A percentile compares a stretch with the other conserved stretches of the same genome.
Conservation (phyloP, 2,329 filamentous ascomycete species). For the Chaetothyriales sp. region DNA sequence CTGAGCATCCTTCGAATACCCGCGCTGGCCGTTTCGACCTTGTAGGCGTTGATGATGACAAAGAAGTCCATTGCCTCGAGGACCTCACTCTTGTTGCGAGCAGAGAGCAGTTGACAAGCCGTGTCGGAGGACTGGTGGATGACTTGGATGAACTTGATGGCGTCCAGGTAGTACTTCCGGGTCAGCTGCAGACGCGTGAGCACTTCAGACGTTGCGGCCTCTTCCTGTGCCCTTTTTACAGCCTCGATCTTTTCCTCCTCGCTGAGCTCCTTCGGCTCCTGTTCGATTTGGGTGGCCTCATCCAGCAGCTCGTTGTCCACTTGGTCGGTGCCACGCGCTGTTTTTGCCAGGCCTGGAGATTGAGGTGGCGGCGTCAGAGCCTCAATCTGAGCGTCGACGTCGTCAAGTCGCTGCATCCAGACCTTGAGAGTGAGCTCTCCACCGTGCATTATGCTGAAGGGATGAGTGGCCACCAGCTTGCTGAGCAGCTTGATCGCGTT, state of each 20-base stretch:
- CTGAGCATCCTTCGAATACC: constrained; percentile 93
- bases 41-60: constrained; percentile 86
- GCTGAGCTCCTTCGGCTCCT: constrained; percentile 57
- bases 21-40: constrained; percentile 78
- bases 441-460: constrained; percentile 82
- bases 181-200: constrained; percentile 79
- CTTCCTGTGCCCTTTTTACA: constrained; percentile 65
- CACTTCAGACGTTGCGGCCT: constrained; percentile 75
- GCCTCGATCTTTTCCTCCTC: constrained; percentile 63
- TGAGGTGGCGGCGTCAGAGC: constrained; percentile 64
- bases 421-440: constrained; percentile 71
- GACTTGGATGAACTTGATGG: constrained; percentile 82
- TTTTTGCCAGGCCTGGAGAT: constrained; percentile 56
- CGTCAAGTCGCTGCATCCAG: constrained; percentile 68
- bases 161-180: constrained; percentile 82
- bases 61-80: constrained; percentile 99
- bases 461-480: constrained; percentile 81
- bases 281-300: constrained; percentile 63
- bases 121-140: constrained; percentile 67
- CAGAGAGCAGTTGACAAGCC: constrained; percentile 76
- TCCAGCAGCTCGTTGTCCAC: constrained; percentile 69
- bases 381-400: constrained; percentile 68
- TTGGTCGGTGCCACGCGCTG: constrained; percentile 45
- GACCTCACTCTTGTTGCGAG: constrained; percentile 94
- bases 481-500: constrained; percentile 90